Evolutionary conservation across 2,329 filamentous ascomycete species (phyloP), one percentile per base, ranked within the genome.

Genomic region (Xylariaceae sp.): DNA sequence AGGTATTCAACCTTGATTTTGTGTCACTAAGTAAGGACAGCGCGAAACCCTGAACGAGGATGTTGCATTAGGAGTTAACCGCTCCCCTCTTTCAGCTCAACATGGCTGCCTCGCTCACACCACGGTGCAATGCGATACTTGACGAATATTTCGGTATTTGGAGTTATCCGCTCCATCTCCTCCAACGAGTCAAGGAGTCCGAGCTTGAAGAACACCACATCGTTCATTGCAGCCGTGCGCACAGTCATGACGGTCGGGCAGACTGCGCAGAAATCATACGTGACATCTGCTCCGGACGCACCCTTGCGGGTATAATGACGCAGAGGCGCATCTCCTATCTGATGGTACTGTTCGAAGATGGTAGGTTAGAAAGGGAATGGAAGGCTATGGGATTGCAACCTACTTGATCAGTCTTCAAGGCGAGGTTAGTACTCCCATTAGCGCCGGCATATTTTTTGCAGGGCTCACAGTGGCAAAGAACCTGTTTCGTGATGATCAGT

Each of bases 171-270:
- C 34, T 47, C 34, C 4, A 47, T 44, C 32, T 44, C 44, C 3
- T 23, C 35, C 19, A 10, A 33, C 11, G 40, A 44, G 21, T 50
- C 44, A 16, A 47, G 12, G 3, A 50, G 37, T 3, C 44, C 45
- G 3, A 34, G 16, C 17, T 50, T 50, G 11, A 50, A 37, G 14
- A 47, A 22, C 19, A 50, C 32, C 5, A 20, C 6, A 14, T 44
- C 40, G 6, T 23, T 41, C 38, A 50, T 23, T 5, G 27, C 11
- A 4, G 33, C 37, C 3, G 40, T 14, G 21, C 23, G 35, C 17
- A 45, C 45, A 17, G 47, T 25, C 11, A 47, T 23, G 12, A 50
- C 42, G 6, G 48, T 50, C n/a, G 45, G 44, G 21, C 48, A 50
- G 22, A 22, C 35, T 4, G 29, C 44, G 29, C 44, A 50, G 38